Evolutionary conservation across 352 stramenopile genomes (phyloP).

Genomic region (Aphanomyces cochlioides): DNA sequence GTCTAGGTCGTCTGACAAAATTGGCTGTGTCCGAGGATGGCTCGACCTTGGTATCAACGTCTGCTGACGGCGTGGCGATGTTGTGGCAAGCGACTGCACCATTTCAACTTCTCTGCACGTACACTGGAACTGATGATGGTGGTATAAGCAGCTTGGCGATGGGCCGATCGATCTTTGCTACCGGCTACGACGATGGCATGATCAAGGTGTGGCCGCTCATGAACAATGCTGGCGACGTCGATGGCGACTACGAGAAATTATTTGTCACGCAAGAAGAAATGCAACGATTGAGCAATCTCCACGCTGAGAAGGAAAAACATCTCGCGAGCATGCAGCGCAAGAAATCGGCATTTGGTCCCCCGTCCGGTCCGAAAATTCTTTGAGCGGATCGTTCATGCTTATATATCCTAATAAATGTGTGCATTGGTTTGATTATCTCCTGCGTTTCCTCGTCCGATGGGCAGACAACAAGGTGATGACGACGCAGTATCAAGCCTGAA

Average conservation of each 20-base stretch:
- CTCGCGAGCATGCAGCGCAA: constrained; percentile 9
- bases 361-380: not conserved
- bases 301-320: not conserved
- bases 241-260: constrained; percentile 16
- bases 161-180: constrained; percentile 27
- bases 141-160: constrained; percentile 22
- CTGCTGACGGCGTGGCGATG: constrained; percentile 26
- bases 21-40: constrained; percentile 21
- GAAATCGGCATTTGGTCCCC: constrained; percentile 15
- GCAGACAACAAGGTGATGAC: no score
- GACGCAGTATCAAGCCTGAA: no score
- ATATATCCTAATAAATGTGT: no score
- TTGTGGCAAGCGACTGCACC: constrained; percentile 26
- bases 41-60: constrained; percentile 23
- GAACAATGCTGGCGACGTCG: constrained; percentile 5
- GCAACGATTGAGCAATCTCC: not conserved
- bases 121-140: constrained; percentile 20
- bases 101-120: constrained; percentile 32
- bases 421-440: no score
- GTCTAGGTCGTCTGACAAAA: constrained; percentile 24
- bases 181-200: constrained; percentile 32
- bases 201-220: constrained; percentile 30
- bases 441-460: no score
- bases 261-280: constrained; percentile 26
- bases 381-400: no score